Conservation (phyloP, 2,329 filamentous ascomycete species). For the Salinomyces thailandicus region DNA sequence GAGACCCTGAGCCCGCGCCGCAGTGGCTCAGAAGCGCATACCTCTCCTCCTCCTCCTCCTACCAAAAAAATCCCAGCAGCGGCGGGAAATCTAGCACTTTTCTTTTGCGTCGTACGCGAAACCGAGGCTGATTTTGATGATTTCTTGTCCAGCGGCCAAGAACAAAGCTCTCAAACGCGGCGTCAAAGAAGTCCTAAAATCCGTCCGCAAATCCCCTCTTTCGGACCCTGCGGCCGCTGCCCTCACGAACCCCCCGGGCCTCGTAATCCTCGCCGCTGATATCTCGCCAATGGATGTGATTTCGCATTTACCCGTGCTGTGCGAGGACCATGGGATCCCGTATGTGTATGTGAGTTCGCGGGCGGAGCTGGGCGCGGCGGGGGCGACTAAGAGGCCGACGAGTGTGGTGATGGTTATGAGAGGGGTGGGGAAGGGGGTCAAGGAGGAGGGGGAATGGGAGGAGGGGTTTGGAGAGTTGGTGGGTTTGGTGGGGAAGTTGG, state of each 20-base stretch:
- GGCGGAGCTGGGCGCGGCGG: constrained; percentile 85
- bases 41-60: no score
- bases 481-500: constrained; percentile 50
- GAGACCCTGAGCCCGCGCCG: no score
- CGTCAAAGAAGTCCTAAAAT: constrained; percentile 98
- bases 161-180: constrained; percentile 92
- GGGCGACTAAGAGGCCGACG: constrained; percentile 90
- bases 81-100: no score
- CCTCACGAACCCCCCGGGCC: constrained; percentile 47
- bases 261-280: constrained; percentile 90
- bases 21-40: no score
- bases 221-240: constrained; percentile 44
- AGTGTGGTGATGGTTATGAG: constrained; percentile 78
- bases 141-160: constrained; percentile 63
- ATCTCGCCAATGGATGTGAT: constrained; percentile 99
- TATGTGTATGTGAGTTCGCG: constrained; percentile 92
- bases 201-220: constrained; percentile 79
- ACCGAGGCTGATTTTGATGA: background rate
- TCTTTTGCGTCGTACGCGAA: no score
- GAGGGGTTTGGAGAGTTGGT: constrained; percentile 48
- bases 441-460: constrained; percentile 40
- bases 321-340: constrained; percentile 94
- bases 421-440: constrained; percentile 41
- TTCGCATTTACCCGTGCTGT: constrained; percentile 91
- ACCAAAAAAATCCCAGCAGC: no score